Conservation (phyloP, 2,329 filamentous ascomycete species). For the Chrysoporthe puriensis region DNA sequence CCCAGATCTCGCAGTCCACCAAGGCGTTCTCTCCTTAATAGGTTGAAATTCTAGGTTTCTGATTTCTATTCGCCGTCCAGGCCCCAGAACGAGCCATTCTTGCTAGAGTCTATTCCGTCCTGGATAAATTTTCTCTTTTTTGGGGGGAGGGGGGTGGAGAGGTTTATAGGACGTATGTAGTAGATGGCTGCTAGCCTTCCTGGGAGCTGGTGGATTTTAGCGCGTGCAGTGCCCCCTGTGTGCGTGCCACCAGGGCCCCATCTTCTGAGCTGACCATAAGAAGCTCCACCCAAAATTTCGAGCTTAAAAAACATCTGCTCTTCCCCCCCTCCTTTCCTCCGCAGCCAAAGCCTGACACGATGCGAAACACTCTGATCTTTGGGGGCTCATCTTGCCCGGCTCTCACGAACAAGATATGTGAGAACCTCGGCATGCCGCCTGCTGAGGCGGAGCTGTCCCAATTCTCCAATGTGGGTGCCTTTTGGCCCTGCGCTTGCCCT, state of each 20-base stretch:
- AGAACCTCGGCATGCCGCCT: constrained; percentile 67
- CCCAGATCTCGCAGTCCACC: no score
- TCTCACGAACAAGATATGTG: constrained; percentile 68
- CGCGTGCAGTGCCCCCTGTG: no score
- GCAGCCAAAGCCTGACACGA: constrained; percentile 39
- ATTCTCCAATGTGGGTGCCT: constrained; percentile 63
- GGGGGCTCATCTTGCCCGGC: constrained; percentile 69
- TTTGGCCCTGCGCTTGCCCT: constrained; percentile 19
- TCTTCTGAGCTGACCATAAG: neutral
- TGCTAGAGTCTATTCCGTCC: neutral
- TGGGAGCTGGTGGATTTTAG: no score
- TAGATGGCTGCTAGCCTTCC: neutral
- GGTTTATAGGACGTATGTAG: neutral
- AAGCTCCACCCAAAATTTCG: constrained; percentile 22
- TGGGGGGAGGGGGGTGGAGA: neutral
- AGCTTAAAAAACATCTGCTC: constrained; percentile 13
- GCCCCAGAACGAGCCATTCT: no score
- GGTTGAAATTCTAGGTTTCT: neutral
- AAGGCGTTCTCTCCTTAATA: no score
- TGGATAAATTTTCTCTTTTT: neutral
- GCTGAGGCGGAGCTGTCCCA: constrained; percentile 69
- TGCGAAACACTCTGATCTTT: constrained; percentile 71
- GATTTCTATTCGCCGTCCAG: neutral
- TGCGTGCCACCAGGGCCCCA: no score
- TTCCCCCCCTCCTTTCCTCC: constrained; percentile 23